Conservation (phyloP, 768 basidiomycete species). For the Cyclocybe cylindracea region DNA sequence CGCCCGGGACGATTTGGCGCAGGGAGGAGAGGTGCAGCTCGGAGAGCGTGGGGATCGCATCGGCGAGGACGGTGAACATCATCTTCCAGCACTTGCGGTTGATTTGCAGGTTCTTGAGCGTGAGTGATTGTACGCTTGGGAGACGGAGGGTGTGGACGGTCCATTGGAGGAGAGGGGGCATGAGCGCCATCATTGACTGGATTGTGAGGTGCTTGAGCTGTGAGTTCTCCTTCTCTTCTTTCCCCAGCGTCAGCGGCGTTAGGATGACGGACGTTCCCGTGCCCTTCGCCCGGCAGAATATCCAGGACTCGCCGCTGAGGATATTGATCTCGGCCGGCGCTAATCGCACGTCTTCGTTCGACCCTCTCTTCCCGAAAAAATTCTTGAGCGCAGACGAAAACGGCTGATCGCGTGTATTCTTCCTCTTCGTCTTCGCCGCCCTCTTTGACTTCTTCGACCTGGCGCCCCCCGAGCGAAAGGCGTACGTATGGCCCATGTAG, state of each 20-base stretch:
- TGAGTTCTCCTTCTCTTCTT: conserved; percentile 5
- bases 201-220: conserved; percentile 15
- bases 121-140: conserved; percentile 11
- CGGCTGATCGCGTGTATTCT: no score
- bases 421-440: neutral
- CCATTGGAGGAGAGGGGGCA: conserved; percentile 26
- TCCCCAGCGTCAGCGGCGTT: conserved; percentile 7
- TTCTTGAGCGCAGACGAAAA: conserved; percentile 3
- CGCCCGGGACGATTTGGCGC: conserved; percentile 15
- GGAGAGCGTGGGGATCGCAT: conserved; percentile 12
- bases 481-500: conserved; percentile 21
- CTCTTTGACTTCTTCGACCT: neutral
- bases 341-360: neutral
- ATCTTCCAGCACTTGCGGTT: conserved; percentile 23
- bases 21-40: conserved; percentile 17
- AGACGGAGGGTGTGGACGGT: conserved; percentile 17
- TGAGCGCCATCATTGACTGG: conserved; percentile 22
- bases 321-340: conserved; percentile 9
- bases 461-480: conserved; percentile 11
- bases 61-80: conserved; percentile 17
- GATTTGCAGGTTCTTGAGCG: conserved; percentile 16
- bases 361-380: conserved; percentile 8
- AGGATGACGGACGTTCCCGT: conserved; percentile 14
- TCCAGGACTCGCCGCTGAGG: conserved; percentile 17
- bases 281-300: conserved; percentile 13